Percentiles rank a stretch among this genome's conserved stretches.
These are phyloP conservation scores for Psidium friedrichsthalianum DNA, from an alignment of 345 rosid genomes.

Conservation along the genomic window DNA sequence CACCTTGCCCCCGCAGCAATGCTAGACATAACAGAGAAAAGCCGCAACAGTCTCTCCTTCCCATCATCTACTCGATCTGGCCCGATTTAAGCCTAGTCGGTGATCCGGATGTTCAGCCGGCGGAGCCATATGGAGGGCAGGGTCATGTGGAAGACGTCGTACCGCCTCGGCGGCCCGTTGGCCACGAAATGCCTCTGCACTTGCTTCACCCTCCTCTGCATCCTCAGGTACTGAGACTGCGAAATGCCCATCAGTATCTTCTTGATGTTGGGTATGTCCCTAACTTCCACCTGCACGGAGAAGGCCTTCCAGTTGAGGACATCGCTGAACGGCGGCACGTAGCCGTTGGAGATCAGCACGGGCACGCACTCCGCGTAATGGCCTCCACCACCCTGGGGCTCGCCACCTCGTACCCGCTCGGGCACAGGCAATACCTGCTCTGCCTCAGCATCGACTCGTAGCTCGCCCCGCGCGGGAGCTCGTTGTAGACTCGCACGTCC, in stretches of 20 bases:
- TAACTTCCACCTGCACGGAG: conserved; percentile 30
- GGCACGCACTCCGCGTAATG: conserved; percentile 60
- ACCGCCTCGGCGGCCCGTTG: conserved; percentile 18
- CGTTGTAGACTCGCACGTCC: conserved; percentile 44
- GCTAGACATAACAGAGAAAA: background rate
- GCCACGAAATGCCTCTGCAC: conserved; percentile 32
- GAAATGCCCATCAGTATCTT: conserved; percentile 20
- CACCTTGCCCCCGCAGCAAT: background rate
- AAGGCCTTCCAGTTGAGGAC: conserved; percentile 55
- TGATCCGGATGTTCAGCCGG: conserved; percentile 17
- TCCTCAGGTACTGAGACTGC: conserved; percentile 15
- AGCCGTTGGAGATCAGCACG: conserved; percentile 41
- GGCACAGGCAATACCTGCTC: conserved; percentile 55
- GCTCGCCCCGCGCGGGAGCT: conserved; percentile 22
- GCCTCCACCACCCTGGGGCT: conserved; percentile 57
- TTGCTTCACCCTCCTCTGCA: conserved; percentile 25
- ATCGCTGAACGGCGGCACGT: conserved; percentile 45
- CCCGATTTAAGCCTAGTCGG: background rate
- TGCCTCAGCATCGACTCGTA: conserved; percentile 39
- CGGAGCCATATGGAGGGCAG: conserved; percentile 34
- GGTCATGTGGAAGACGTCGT: conserved; percentile 26
- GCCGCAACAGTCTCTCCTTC: background rate
- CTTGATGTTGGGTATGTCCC: conserved; percentile 33
- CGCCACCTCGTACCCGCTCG: conserved; percentile 48
- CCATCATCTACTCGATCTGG: background rate